Evolutionary conservation across 2,329 filamentous ascomycete species (phyloP).

Genomic region (Xylariaceae sp.): DNA sequence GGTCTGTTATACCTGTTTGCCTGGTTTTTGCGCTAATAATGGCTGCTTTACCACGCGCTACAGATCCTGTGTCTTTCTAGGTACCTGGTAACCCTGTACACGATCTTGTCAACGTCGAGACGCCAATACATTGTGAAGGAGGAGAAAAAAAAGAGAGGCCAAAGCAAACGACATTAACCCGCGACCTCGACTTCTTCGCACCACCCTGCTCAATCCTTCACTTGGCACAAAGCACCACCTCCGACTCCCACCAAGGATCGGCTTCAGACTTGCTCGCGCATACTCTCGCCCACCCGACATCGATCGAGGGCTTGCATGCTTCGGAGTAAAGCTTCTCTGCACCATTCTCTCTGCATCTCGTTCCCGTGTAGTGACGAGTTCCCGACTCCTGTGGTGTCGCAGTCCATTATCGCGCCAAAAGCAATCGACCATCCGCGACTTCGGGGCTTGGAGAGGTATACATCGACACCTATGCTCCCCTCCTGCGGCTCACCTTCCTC

Average conservation of each 20-base stretch:
- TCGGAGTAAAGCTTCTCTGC: background rate
- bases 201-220: slow-evolving; percentile 12
- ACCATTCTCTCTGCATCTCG: slow-evolving; percentile 1
- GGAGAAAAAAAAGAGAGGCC: background rate
- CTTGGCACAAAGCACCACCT: slow-evolving; percentile 1
- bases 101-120: background rate
- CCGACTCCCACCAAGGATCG: slow-evolving; percentile 3
- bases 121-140: background rate
- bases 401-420: background rate
- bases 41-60: background rate
- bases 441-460: background rate
- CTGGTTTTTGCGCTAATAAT: background rate
- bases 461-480: background rate
- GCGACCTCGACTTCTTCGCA: slow-evolving; percentile 3
- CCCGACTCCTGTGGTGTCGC: background rate
- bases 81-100: background rate
- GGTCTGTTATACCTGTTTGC: background rate
- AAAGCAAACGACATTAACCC: slow-evolving; percentile 4
- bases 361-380: background rate
- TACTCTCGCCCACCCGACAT: slow-evolving; percentile 6
- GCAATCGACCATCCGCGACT: background rate
- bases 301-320: background rate
- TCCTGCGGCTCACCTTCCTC: background rate
- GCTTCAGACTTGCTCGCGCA: slow-evolving; percentile 11
- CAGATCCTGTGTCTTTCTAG: background rate